phyloP scores from a whole-genome alignment of 768 basidiomycete species.

The Podaxis sp. region DNA sequence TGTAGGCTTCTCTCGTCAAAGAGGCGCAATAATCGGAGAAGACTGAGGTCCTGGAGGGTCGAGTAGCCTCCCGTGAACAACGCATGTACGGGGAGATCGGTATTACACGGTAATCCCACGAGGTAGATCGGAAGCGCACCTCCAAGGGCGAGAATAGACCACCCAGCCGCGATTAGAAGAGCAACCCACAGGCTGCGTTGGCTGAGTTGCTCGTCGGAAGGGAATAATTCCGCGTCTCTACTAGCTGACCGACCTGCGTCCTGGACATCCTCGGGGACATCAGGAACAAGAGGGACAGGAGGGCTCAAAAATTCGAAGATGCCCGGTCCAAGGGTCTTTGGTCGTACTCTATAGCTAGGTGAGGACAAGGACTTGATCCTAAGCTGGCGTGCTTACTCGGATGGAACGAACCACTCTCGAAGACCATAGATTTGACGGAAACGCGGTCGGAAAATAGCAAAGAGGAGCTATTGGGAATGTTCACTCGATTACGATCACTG shows the following conservation, averaged over 20 bases:
- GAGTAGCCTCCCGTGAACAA: constrained; percentile 58
- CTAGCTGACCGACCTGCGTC: constrained; percentile 46
- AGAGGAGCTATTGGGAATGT: constrained; percentile 43
- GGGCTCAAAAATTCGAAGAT: constrained; percentile 71
- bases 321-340: constrained; percentile 51
- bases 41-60: constrained; percentile 67
- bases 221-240: constrained; percentile 54
- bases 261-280: constrained; percentile 51
- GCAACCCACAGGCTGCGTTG: constrained; percentile 69
- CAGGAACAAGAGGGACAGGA: constrained; percentile 60
- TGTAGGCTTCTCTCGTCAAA: constrained; percentile 41
- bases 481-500: constrained; percentile 10
- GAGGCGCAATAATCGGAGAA: constrained; percentile 67
- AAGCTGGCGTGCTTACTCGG: constrained; percentile 45
- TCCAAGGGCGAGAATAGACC: constrained; percentile 66
- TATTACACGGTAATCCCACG: constrained; percentile 64
- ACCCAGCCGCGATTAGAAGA: constrained; percentile 58
- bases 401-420: constrained; percentile 74
- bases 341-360: constrained; percentile 45
- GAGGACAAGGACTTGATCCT: neutral
- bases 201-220: constrained; percentile 70
- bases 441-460: constrained; percentile 64
- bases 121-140: constrained; percentile 73
- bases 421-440: constrained; percentile 69
- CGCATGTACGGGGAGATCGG: constrained; percentile 39